Evolutionary conservation across 2,329 filamentous ascomycete species (phyloP), one percentile per base, ranked within the genome.

Genomic region (Exophiala xenobiotica): DNA sequence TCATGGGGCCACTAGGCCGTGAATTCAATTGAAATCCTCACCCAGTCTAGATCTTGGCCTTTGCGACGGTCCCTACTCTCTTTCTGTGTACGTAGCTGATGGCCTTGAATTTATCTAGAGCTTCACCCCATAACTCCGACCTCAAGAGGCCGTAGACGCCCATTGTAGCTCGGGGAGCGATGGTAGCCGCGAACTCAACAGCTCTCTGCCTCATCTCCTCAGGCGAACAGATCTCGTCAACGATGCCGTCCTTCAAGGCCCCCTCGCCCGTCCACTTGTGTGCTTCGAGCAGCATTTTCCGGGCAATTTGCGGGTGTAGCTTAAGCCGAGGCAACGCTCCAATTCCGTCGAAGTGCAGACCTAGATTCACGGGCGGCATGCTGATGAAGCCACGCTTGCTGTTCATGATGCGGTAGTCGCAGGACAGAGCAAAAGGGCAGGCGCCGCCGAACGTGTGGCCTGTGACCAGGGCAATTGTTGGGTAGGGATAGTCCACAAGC

Each of bases 241-340:
- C 78, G 50, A 81, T 75, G 0, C 78, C 78, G 62, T 80, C 78
- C 51, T 68, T 63, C 4, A 77, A 53, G 2, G 78, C 78, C 52
- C 77, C 70, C 53, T 73, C 68, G 0, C 75, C 77, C 0, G 78
- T 81, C 77, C 76, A 81, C 31, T 65, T 68, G 50, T 81, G 74
- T 14, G 77, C 78, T 60, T 81, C 78, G 3, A 80, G 68, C 23
- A 81, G 63, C 77, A 81, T 80, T 60, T 78, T 79, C 3, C 77
- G 65, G 11, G 78, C 77, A n/a, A 80, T 64, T 39, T 73, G 68
- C 7, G 77, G 75, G 0, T 64, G 68, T 2, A 81, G 68, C 59
- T 81, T 81, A 6, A 79, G 66, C 1, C 77, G 70, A 1, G 76
- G 76, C 5, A 81, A 67, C 2, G 71, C 67, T 3, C 78, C 78